A percentile compares a stretch with the other conserved stretches of the same genome.
These are phyloP conservation scores for Aciculosporium take DNA, from an alignment of 2,329 filamentous ascomycete species.

Conservation along the genomic window DNA sequence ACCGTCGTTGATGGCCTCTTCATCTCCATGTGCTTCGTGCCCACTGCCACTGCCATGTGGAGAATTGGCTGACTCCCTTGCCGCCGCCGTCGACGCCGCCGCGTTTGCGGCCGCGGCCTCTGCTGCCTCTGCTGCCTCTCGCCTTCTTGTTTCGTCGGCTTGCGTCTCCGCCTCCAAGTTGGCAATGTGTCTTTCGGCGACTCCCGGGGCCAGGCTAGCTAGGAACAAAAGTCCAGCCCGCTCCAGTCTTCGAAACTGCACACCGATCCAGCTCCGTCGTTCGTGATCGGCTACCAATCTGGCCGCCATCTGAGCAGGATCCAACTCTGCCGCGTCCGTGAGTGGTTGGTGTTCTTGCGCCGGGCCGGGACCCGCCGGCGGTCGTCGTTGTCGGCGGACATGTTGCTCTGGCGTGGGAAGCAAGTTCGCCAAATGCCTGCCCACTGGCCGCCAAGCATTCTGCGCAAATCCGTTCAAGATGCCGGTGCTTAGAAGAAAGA, in stretches of 20 bases:
- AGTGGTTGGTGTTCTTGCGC: constrained; percentile 14
- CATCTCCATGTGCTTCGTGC: neutral
- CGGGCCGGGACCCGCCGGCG: constrained; percentile 13
- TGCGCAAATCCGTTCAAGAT: constrained; percentile 41
- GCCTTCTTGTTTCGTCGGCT: constrained; percentile 26
- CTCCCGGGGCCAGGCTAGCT: constrained; percentile 50
- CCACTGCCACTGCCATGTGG: constrained; percentile 7
- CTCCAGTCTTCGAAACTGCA: constrained; percentile 39
- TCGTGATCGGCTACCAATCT: constrained; percentile 32
- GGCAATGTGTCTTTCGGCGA: constrained; percentile 51
- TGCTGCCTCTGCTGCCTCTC: constrained; percentile 26
- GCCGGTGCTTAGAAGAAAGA: constrained; percentile 48
- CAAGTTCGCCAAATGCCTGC: constrained; percentile 44
- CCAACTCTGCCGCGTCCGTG: constrained; percentile 17
- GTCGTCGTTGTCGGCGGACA: constrained; percentile 2
- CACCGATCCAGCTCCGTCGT: constrained; percentile 19
- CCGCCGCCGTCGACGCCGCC: neutral
- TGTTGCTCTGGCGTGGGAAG: constrained; percentile 34
- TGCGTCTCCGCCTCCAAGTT: constrained; percentile 39
- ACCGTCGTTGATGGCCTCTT: neutral
- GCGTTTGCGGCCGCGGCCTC: constrained; percentile 13
- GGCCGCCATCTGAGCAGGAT: constrained; percentile 38
- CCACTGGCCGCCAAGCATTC: constrained; percentile 40
- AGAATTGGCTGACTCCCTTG: too few relatives aligned
- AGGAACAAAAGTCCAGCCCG: constrained; percentile 48